A percentile compares a stretch with the other conserved stretches of the same genome.
phyloP scores from a whole-genome alignment of 2,329 filamentous ascomycete genomes.

The Microdochium nivale region DNA sequence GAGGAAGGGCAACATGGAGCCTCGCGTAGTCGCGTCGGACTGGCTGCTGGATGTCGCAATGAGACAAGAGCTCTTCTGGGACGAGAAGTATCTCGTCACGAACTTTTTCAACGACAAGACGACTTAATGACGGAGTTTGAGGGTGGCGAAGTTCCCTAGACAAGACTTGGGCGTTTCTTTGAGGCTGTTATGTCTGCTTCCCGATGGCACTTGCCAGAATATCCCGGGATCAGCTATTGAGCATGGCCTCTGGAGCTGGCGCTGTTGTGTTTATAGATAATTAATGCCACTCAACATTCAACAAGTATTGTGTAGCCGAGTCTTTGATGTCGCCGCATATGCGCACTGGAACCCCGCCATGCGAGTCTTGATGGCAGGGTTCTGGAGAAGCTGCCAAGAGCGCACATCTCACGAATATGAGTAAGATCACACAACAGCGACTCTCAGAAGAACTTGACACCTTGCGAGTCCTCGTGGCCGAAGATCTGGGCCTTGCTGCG shows the following conservation, averaged over 20 bases:
- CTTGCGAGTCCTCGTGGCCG: slow-evolving; percentile 76
- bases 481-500: slow-evolving; percentile 90
- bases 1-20: slow-evolving; percentile 65
- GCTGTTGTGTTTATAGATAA: neutral
- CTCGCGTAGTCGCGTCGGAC: slow-evolving; percentile 73
- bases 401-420: too few relatives aligned
- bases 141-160: neutral
- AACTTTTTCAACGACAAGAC: slow-evolving; percentile 26
- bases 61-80: slow-evolving; percentile 69
- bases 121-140: neutral
- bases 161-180: neutral
- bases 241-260: neutral
- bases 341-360: too few relatives aligned
- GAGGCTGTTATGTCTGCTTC: neutral
- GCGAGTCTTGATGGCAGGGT: too few relatives aligned
- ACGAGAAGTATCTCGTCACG: slow-evolving; percentile 49
- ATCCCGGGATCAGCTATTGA: neutral
- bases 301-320: too few relatives aligned
- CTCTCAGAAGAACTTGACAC: slow-evolving; percentile 89
- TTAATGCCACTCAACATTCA: too few relatives aligned
- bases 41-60: slow-evolving; percentile 89
- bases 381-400: too few relatives aligned
- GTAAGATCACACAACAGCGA: neutral
- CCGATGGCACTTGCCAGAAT: neutral
- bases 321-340: too few relatives aligned